A percentile compares a stretch with the other conserved stretches of the same genome.
These are phyloP conservation scores for Sherardia arvensis DNA, from an alignment of 257 asterid genomes.

Conservation along the genomic window DNA sequence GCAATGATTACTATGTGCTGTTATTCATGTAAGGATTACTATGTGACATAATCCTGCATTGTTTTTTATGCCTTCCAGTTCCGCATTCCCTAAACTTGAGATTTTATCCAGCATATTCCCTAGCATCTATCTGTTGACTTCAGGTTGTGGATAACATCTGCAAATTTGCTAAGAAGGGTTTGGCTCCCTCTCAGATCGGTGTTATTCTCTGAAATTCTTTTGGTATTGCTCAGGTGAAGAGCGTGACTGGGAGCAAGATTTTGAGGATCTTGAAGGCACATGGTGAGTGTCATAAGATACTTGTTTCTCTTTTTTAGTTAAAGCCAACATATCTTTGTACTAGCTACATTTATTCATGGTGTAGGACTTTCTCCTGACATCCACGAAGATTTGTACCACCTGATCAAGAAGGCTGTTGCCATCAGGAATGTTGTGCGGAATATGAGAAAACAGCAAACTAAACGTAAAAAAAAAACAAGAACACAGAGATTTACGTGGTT, in stretches of 20 bases:
- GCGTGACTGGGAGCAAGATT: conserved; percentile 34
- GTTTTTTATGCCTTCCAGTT: no score
- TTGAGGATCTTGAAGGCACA: conserved; percentile 31
- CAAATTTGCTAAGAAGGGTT: conserved; percentile 34
- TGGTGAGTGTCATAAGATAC: conserved; percentile 12
- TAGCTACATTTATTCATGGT: conserved; percentile 18
- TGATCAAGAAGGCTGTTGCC: conserved; percentile 39
- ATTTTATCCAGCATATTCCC: no score
- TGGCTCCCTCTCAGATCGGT: no score
- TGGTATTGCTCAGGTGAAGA: conserved; percentile 38
- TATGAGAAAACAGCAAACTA: no score
- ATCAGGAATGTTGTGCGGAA: no score
- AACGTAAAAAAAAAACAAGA: no score
- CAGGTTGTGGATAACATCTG: conserved; percentile 39
- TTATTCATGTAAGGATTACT: no score
- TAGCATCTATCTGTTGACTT: neutral
- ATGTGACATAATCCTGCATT: no score
- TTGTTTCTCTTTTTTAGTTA: neutral
- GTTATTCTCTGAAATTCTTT: conserved; percentile 39
- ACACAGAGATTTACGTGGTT: no score
- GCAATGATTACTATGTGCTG: no score
- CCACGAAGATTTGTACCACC: conserved; percentile 32
- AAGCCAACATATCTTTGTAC: neutral
- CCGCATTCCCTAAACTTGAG: no score
- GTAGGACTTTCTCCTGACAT: no score